Conservation (phyloP, 305 asterid species). For the Fraxinus sp. region DNA sequence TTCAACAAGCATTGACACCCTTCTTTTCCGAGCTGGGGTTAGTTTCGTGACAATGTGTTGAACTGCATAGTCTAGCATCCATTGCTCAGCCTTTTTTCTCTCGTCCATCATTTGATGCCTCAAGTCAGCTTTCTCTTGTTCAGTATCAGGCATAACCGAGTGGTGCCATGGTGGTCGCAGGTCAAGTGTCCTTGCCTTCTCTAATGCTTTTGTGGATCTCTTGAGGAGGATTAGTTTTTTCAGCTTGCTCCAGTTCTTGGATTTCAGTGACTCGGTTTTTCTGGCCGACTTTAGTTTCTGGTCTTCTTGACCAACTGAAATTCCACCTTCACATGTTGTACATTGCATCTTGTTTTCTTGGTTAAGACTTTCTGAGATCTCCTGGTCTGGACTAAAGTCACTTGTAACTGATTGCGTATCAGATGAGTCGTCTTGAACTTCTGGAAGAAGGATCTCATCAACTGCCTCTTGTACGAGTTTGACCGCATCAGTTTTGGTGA, state of each 20-base stretch:
- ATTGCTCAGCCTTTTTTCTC: conserved; percentile 78
- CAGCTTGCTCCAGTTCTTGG: conserved; percentile 80
- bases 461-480: conserved; percentile 84
- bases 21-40: conserved; percentile 71
- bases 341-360: conserved; percentile 9
- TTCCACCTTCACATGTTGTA: conserved; percentile 3
- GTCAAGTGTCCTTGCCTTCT: conserved; percentile 47
- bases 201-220: conserved; percentile 75
- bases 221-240: conserved; percentile 62
- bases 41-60: conserved; percentile 67
- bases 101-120: conserved; percentile 68
- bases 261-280: conserved; percentile 33
- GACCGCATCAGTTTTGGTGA: conserved; percentile 67
- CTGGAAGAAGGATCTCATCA: conserved; percentile 77
- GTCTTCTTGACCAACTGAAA: background rate
- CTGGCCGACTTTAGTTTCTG: conserved; percentile 14
- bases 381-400: conserved; percentile 41
- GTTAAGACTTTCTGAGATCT: conserved; percentile 31
- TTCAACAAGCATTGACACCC: conserved; percentile 93
- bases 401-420: conserved; percentile 52
- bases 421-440: conserved; percentile 51
- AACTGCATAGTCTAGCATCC: conserved; percentile 96
- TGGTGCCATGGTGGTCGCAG: conserved; percentile 25
- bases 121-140: conserved; percentile 53
- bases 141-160: conserved; percentile 32